Evolutionary conservation across 2,329 filamentous ascomycete genomes (phyloP).

Genomic region (Ceratocystis variospora): DNA sequence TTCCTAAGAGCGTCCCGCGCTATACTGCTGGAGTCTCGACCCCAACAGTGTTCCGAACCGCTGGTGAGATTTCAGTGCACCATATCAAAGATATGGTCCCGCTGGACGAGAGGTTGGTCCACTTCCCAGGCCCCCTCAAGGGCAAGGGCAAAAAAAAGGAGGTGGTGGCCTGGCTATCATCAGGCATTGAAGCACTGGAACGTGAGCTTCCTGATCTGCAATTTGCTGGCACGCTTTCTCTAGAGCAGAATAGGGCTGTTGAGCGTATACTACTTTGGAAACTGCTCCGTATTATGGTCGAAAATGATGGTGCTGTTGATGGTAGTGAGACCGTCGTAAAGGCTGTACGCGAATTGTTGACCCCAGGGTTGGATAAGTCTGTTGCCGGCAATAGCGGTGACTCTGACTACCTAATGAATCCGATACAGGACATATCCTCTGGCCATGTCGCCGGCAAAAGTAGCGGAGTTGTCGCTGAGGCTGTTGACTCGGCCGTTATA

Average conservation of each 20-base stretch:
- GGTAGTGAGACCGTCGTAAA: slow-evolving; percentile 57
- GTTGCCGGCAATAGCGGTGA: neutral
- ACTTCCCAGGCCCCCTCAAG: slow-evolving; percentile 81
- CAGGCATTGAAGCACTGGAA: slow-evolving; percentile 63
- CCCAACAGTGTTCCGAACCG: slow-evolving; percentile 67
- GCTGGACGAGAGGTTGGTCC: slow-evolving; percentile 55
- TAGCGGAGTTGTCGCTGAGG: slow-evolving; percentile 42
- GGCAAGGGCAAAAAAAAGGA: slow-evolving; percentile 95
- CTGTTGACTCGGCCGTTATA: slow-evolving; percentile 53
- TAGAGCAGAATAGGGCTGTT: slow-evolving; percentile 55
- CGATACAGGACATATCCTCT: neutral
- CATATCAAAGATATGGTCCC: slow-evolving; percentile 61
- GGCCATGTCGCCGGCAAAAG: slow-evolving; percentile 20
- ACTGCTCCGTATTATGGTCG: slow-evolving; percentile 64
- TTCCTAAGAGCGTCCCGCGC: slow-evolving; percentile 76
- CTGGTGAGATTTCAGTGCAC: slow-evolving; percentile 69
- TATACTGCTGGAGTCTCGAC: slow-evolving; percentile 61
- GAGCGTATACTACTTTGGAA: slow-evolving; percentile 84
- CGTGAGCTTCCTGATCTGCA: slow-evolving; percentile 37
- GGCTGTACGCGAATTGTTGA: slow-evolving; percentile 60
- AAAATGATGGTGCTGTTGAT: slow-evolving; percentile 72
- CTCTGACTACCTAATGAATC: slow-evolving; percentile 9
- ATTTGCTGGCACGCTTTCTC: slow-evolving; percentile 38
- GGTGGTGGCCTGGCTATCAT: slow-evolving; percentile 61
- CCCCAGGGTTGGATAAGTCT: slow-evolving; percentile 33